Evolutionary conservation across 345 rosid genomes (phyloP).

Genomic region (Euphorbia tirucalli): DNA sequence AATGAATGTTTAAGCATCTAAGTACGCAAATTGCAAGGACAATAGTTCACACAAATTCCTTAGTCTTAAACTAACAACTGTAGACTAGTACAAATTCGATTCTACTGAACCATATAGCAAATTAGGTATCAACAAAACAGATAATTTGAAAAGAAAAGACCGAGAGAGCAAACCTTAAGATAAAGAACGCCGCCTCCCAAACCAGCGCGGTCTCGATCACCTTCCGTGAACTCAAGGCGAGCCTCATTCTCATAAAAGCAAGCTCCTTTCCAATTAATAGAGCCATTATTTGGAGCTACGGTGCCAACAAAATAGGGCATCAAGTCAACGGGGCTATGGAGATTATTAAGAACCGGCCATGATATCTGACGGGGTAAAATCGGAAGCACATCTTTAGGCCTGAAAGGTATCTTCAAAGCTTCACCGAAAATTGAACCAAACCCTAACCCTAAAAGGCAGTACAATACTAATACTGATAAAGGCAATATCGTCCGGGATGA

Average conservation of each 20-base stretch:
- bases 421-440: conserved; percentile 17
- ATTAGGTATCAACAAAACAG: neutral
- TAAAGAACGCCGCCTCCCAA: conserved; percentile 85
- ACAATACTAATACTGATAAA: neutral
- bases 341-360: conserved; percentile 81
- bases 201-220: conserved; percentile 53
- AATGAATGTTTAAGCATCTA: neutral
- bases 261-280: conserved; percentile 84
- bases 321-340: conserved; percentile 88
- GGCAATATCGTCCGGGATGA: neutral
- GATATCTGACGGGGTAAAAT: conserved; percentile 81
- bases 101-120: neutral
- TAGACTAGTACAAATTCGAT: neutral
- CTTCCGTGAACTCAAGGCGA: conserved; percentile 53
- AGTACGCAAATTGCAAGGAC: neutral
- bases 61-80: neutral
- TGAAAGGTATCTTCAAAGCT: conserved; percentile 67
- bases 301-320: conserved; percentile 84
- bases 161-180: conserved; percentile 50
- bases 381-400: conserved; percentile 78
- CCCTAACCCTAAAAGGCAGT: conserved; percentile 20
- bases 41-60: neutral
- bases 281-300: conserved; percentile 52
- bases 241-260: conserved; percentile 89
- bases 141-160: neutral